Base-by-base conservation (phyloP, 2,329 filamentous ascomycete genomes). In the Dactylonectria estremocensis region DNA sequence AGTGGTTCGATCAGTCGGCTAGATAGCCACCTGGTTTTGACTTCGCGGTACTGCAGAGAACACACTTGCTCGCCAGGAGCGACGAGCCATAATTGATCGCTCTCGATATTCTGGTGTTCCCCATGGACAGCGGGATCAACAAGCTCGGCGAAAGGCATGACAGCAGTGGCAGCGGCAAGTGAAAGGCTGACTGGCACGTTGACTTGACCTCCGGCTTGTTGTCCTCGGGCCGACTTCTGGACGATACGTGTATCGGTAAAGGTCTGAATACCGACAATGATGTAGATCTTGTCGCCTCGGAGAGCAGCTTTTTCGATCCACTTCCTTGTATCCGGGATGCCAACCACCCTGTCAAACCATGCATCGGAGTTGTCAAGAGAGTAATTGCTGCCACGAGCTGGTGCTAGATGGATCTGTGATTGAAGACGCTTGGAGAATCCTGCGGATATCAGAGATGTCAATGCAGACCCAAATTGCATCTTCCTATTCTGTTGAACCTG, bases 391-490 rank as follows among this genome's bases (percentile, higher is more conserved):
- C 28, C 50, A 54, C 5, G 16, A 37, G 13, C 28, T 37, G 50
- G 28, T 33, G 50, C 50, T 22, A 54, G 16, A 54, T 37, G 50
- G 33, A 54, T 37, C 28, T 54, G 1, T 22, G 33, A 35, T n/a
- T 5, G 22, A 24, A 33, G 22, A 22, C 49, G 49, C 28, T 53
- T 53, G 14, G 50, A 54, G 50, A 54, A 54, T 33, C 50, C 33
- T 33, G 50, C 28, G n/a, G 50, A 54, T 22, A 54, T n/a, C 24
- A 54, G 50, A 54, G 50, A 33, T 16, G 50, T 54, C n/a, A 54
- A 54, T 1, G 50, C 13, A 9, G 50, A 33, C 28, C n/a, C 33
- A 37, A 54, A 54, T 33, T 7, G 28, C 14, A 16, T 35, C 28
- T 37, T 33, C n/a, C 14, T 13, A 16, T n/a, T 22, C 33, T 33